Base-by-base conservation (phyloP, 371 early-diverging fungal genomes). In the Astathelohania contejeani region DNA sequence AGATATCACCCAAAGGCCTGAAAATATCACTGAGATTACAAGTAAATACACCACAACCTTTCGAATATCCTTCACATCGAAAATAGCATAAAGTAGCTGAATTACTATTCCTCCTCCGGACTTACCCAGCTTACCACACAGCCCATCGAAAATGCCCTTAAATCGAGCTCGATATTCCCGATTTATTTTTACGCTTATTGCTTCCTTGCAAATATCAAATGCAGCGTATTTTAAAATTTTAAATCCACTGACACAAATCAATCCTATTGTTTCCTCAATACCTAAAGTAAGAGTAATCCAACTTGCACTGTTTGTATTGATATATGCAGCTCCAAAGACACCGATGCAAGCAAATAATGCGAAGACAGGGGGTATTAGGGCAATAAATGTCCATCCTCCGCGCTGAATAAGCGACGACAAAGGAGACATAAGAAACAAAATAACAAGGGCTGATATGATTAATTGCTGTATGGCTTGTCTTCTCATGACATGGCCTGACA, bases 121-220 rank as follows among this genome's bases (percentile, higher is more conserved):
- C 52, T 72, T 74, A 12, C 75, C 75, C 9, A 71, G 48, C 63
- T 68, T 74, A 18, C 66, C 65, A 49, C 62, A 66, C 0, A 70
- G 45, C 37, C 75, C 72, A 57, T 74, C 75, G 53, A 60, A 70
- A 2, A 74, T 46, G 25, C 70, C 67, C 56, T 72, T 71, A 43
- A 61, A 69, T 27, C 53, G 26, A 18, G 66, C 39, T 37, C 70
- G 53, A 51, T 68, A 62, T 37, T 49, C 37, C 18, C 49, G 53
- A 48, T 62, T 57, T 9, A 74, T 65, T 35, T 61, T 69, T 60
- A 70, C 67, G 24, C 69, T 53, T 2, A 74, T 40, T 14, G 61
- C 56, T 53, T 74, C 75, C 48, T 74, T 74, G n/a, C 61, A 49
- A 19, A 72, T 60, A 57, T 74, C 75, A 61, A 70, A 72, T 7